Base-by-base conservation (phyloP, 2,329 filamentous ascomycete genomes). In the Bipolaris victoriae region DNA sequence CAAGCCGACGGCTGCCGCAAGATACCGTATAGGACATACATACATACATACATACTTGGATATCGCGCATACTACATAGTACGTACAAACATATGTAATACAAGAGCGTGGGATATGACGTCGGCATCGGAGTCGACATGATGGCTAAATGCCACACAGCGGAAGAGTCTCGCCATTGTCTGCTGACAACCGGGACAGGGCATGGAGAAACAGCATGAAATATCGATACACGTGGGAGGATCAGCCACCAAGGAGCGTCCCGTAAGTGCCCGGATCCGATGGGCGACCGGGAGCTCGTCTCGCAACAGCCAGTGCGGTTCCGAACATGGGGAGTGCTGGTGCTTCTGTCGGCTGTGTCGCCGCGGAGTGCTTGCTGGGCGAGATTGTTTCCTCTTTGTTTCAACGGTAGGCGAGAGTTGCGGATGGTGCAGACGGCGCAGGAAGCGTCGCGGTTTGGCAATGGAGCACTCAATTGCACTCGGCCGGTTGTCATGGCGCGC, bases 231-330 rank as follows among this genome's bases (percentile, higher is more conserved):
- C 63, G 63, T 63, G 63, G 61, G 60, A 50, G 36, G 60, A 63
- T 63, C 61, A 65, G 56, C 58, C 56, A 62, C 58, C 61, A 60
- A 31, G 60, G 60, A 53, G 51, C 55, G 58, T 61, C 44, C 57
- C 59, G 52, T 60, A 51, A 51, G 55, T 48, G 62, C 51, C 60
- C 57, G 60, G 53, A 37, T 49, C 52, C 50, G 54, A 56, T 9
- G 16, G 31, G 52, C 33, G 37, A 43, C 33, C 50, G 40, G 52
- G 36, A 40, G 45, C 20, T 37, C 44, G 43, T 31, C 33, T 33
- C 46, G 33, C 36, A 20, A 20, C 36, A 47, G 35, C 41, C 37
- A 15, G 13, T 7, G 26, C 22, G 22, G 22, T 13, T 20, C 39
- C 20, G 5, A 3, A 15, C 22, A 41, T 22, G 37, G 37, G 15